phyloP scores from a whole-genome alignment of 768 basidiomycete genomes.

The Lenzites betulinus region DNA sequence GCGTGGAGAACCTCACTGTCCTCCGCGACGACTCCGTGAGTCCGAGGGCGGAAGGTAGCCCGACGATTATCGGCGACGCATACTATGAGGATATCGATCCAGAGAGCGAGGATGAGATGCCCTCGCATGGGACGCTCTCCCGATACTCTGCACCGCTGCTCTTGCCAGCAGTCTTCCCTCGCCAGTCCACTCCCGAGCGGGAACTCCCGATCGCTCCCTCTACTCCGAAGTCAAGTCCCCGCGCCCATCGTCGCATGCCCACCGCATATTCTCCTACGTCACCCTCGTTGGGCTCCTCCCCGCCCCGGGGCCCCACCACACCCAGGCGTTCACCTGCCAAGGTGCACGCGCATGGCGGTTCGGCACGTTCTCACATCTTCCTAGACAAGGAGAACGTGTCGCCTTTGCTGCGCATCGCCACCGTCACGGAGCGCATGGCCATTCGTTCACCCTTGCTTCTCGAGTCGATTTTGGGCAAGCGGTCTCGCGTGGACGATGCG shows the following conservation, averaged over 20 bases:
- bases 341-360: conserved; percentile 19
- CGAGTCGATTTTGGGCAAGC: conserved; percentile 46
- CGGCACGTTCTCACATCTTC: conserved; percentile 29
- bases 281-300: background rate
- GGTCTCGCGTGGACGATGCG: conserved; percentile 37
- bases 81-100: background rate
- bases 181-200: background rate
- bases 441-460: conserved; percentile 39
- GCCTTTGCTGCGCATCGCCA: conserved; percentile 38
- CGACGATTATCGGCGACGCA: background rate
- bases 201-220: background rate
- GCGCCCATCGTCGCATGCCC: background rate
- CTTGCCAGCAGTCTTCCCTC: background rate
- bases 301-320: conserved; percentile 15
- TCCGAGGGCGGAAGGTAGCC: background rate
- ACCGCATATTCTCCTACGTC: conserved; percentile 6
- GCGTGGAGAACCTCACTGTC: conserved; percentile 19
- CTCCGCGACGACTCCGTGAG: conserved; percentile 11
- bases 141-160: background rate
- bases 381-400: conserved; percentile 65
- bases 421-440: conserved; percentile 50
- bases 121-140: conserved; percentile 12
- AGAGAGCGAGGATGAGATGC: conserved; percentile 15
- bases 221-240: conserved; percentile 16
- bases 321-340: conserved; percentile 21